phyloP scores from a whole-genome alignment of 2,329 filamentous ascomycete genomes.

The Fusarium fracticaudum region DNA sequence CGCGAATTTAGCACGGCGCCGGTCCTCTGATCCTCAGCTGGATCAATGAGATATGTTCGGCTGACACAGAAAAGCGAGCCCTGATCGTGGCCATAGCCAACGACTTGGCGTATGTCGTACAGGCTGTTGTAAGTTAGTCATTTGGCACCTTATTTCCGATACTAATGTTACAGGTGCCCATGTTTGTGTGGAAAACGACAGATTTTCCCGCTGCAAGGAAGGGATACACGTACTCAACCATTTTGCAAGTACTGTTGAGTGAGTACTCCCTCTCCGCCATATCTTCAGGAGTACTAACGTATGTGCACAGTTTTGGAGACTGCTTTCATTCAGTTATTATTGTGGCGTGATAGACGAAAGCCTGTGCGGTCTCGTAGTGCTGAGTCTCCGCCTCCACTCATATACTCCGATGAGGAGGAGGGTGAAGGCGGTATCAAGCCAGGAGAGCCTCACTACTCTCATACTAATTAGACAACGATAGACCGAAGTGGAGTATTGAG shows the following conservation, averaged over 20 bases:
- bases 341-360: background rate
- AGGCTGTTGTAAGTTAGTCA: slow-evolving; percentile 6
- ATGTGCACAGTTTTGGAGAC: background rate
- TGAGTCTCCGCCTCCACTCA: background rate
- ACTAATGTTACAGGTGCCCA: background rate
- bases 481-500: no score
- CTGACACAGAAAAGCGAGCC: slow-evolving; percentile 35
- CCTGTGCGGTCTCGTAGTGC: background rate
- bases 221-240: background rate
- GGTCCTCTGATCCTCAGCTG: slow-evolving; percentile 37
- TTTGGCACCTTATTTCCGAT: no score
- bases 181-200: background rate
- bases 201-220: background rate
- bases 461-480: background rate
- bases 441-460: background rate
- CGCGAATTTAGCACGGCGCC: background rate
- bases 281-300: background rate
- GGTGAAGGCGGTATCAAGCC: background rate
- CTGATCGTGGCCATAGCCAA: slow-evolving; percentile 20
- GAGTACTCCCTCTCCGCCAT: background rate
- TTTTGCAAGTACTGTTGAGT: background rate
- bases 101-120: slow-evolving; percentile 27
- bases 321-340: background rate
- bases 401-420: background rate
- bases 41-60: slow-evolving; percentile 37